These are phyloP conservation scores for Aspergillus eucalypticola DNA, from an alignment of 2,329 filamentous ascomycete genomes.

Conservation along the genomic window DNA sequence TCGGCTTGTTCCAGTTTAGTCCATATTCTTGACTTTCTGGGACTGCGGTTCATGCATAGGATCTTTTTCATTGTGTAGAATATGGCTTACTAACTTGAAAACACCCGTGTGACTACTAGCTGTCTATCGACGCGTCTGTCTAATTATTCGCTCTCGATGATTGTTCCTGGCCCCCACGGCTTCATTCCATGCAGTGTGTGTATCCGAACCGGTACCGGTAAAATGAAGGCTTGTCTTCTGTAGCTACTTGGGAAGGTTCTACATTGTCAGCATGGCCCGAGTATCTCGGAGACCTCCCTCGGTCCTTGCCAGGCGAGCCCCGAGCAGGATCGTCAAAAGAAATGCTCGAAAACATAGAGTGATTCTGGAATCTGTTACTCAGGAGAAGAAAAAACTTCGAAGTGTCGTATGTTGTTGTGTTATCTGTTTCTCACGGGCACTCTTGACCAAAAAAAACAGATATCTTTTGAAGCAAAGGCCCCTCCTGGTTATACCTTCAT, in stretches of 20 bases:
- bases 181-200: conserved; percentile 7
- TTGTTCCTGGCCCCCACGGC: conserved; percentile 5
- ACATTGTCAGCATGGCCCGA: conserved; percentile 37
- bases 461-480: conserved; percentile 56
- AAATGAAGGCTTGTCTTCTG: conserved; percentile 19
- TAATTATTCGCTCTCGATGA: not conserved
- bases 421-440: conserved; percentile 9
- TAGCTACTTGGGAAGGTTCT: conserved; percentile 22
- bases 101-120: not conserved
- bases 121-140: not conserved
- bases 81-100: not conserved
- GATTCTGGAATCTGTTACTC: conserved; percentile 58
- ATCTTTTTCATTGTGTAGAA: not conserved
- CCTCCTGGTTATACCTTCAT: conserved; percentile 64
- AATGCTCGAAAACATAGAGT: conserved; percentile 55
- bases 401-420: conserved; percentile 47
- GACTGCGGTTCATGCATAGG: not conserved
- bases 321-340: conserved; percentile 34
- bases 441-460: conserved; percentile 47
- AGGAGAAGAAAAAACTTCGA: conserved; percentile 61
- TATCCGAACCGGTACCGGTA: conserved; percentile 22
- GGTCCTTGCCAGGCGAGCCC: conserved; percentile 35
- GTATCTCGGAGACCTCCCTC: conserved; percentile 37
- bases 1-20: not conserved
- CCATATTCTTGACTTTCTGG: not conserved